Percentiles rank a stretch among this genome's conserved stretches.
These are phyloP conservation scores for Pseudopithomyces maydicus DNA, from an alignment of 2,329 filamentous ascomycete genomes.

Conservation along the genomic window DNA sequence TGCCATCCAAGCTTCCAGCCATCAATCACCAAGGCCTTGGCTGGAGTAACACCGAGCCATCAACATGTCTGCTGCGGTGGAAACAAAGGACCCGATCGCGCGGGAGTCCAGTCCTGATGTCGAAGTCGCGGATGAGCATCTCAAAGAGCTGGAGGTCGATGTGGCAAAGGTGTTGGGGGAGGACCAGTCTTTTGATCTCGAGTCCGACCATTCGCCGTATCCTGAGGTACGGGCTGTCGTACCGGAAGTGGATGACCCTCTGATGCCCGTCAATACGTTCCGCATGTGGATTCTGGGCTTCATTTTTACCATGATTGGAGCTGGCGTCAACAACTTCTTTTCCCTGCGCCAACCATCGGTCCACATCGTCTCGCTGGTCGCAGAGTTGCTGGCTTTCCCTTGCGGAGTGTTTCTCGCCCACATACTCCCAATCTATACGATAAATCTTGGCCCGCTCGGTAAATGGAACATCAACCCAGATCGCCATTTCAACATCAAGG, in stretches of 20 bases:
- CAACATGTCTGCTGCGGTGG: background rate
- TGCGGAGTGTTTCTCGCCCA: background rate
- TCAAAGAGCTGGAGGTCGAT: constrained; percentile 4
- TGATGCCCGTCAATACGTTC: constrained; percentile 82
- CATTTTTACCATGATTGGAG: constrained; percentile 79
- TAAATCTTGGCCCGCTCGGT: constrained; percentile 3
- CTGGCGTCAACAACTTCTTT: constrained; percentile 86
- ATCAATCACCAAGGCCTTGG: background rate
- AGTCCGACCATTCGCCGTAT: constrained; percentile 1
- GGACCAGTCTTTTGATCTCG: background rate
- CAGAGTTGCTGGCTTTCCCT: background rate
- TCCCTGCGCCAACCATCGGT: constrained; percentile 89
- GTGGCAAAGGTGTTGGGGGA: constrained; percentile 4
- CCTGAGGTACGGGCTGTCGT: constrained; percentile 73
- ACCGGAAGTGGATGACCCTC: constrained; percentile 73
- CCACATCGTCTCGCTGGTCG: constrained; percentile 11
- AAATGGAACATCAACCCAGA: constrained; percentile 6
- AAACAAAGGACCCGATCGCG: background rate
- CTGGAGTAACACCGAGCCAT: background rate
- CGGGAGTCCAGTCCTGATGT: background rate
- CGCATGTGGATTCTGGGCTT: constrained; percentile 87
- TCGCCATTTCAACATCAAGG: constrained; percentile 6
- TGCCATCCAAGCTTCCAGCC: background rate
- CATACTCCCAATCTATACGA: background rate
- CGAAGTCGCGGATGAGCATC: background rate